Conservation (phyloP, 2,329 filamentous ascomycete species). For the Fusarium sp. region DNA sequence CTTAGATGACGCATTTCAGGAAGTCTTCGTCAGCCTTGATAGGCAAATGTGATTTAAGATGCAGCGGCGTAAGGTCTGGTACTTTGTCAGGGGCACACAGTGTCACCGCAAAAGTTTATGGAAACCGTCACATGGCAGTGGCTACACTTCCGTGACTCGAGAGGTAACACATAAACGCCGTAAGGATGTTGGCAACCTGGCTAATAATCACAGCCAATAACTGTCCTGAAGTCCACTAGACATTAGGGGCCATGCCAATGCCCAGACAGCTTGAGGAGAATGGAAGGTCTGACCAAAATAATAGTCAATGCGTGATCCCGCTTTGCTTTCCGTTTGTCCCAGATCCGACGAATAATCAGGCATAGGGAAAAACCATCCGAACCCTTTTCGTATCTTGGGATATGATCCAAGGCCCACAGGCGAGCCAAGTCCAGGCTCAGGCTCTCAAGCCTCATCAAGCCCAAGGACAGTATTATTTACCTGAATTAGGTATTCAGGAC, state of each 20-base stretch:
- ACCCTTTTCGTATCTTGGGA: neutral
- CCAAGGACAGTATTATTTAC: slow-evolving; percentile 1
- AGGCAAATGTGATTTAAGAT: slow-evolving; percentile 32
- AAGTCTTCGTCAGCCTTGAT: slow-evolving; percentile 30
- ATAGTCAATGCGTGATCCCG: slow-evolving; percentile 29
- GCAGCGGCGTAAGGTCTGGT: slow-evolving; percentile 15
- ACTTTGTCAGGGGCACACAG: slow-evolving; percentile 6
- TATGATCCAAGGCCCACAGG: slow-evolving; percentile 5
- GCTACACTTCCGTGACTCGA: slow-evolving; percentile 35
- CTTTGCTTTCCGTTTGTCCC: neutral
- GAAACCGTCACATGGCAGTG: slow-evolving; percentile 39
- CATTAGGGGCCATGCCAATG: neutral
- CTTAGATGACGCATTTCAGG: slow-evolving; percentile 21
- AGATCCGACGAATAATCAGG: slow-evolving; percentile 5
- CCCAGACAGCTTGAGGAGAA: slow-evolving; percentile 13
- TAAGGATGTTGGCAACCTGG: slow-evolving; percentile 28
- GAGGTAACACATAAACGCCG: slow-evolving; percentile 34
- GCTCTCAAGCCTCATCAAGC: slow-evolving; percentile 16
- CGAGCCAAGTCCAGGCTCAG: slow-evolving; percentile 16
- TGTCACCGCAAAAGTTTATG: slow-evolving; percentile 20
- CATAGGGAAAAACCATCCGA: slow-evolving; percentile 1
- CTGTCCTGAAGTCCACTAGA: slow-evolving; percentile 15
- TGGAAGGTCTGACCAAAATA: slow-evolving; percentile 15
- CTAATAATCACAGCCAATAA: slow-evolving; percentile 32
- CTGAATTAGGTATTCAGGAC: slow-evolving; percentile 13